phyloP scores from a whole-genome alignment of 2,329 filamentous ascomycete species.

The Phyllosticta citrichinensis region DNA sequence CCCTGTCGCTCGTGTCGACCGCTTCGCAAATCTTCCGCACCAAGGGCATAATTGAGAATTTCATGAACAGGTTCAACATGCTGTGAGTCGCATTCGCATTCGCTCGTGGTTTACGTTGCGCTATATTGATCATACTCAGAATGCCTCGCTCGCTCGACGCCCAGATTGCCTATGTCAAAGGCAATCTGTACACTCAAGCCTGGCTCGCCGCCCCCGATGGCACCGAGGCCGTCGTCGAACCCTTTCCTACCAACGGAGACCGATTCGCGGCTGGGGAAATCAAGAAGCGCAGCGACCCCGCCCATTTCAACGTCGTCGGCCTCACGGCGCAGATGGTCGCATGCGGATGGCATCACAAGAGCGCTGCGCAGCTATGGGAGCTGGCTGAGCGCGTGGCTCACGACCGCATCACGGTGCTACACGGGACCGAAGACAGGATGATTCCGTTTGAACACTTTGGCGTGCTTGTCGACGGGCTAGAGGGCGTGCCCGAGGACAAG shows the following conservation, averaged over 20 bases:
- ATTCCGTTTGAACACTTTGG: constrained; percentile 61
- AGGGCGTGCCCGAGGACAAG: constrained; percentile 19
- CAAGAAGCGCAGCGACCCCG: constrained; percentile 53
- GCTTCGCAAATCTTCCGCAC: constrained; percentile 39
- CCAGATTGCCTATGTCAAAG: constrained; percentile 54
- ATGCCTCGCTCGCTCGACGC: constrained; percentile 62
- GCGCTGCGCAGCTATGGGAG: constrained; percentile 50
- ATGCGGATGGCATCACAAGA: constrained; percentile 72
- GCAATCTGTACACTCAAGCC: constrained; percentile 52
- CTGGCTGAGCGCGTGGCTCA: constrained; percentile 62
- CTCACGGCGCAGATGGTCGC: constrained; percentile 72
- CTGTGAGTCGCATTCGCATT: constrained; percentile 7
- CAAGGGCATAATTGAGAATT: constrained; percentile 51
- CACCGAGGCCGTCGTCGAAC: constrained; percentile 23
- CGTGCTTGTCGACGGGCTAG: constrained; percentile 55
- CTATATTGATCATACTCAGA: constrained; percentile 33
- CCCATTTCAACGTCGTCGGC: constrained; percentile 53
- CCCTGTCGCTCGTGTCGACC: constrained; percentile 42
- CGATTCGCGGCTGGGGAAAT: constrained; percentile 74
- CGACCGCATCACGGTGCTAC: constrained; percentile 64
- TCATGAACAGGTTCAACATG: constrained; percentile 44
- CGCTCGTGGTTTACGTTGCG: neutral
- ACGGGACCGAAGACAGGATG: constrained; percentile 71
- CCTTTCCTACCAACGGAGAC: constrained; percentile 68
- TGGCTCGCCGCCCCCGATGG: constrained; percentile 56